Conservation (phyloP, 108 stramenopile genomes). For the Cyclotella cryptica region DNA sequence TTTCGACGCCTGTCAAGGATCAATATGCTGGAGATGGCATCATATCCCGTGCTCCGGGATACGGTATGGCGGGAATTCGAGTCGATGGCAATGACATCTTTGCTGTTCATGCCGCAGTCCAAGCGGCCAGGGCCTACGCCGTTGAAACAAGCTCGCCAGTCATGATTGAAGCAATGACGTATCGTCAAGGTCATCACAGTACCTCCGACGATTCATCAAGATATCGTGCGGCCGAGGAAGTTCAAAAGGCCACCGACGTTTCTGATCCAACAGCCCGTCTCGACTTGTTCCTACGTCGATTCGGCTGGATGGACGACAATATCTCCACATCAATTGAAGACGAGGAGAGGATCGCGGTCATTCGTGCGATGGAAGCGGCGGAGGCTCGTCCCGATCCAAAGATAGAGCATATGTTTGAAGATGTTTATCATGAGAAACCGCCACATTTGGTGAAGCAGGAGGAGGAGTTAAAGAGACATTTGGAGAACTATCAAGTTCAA, state of each 20-base stretch:
- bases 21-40: conserved; percentile 98
- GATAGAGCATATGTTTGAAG: conserved; percentile 85
- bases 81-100: conserved; percentile 98
- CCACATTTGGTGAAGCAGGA: conserved; percentile 87
- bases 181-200: conserved; percentile 97
- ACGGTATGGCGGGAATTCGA: conserved; percentile 96
- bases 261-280: conserved; percentile 88
- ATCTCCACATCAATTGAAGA: conserved; percentile 64
- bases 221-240: conserved; percentile 87
- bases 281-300: conserved; percentile 69
- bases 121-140: conserved; percentile 79
- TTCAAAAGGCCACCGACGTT: conserved; percentile 63
- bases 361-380: conserved; percentile 88
- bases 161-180: conserved; percentile 98
- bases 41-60: conserved; percentile 90
- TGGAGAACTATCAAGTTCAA: conserved; percentile 61
- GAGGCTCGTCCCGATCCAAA: conserved; percentile 85
- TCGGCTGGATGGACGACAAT: conserved; percentile 76
- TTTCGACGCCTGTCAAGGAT: conserved; percentile 93
- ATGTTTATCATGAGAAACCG: conserved; percentile 95
- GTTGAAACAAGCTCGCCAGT: conserved; percentile 82
- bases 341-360: conserved; percentile 79
- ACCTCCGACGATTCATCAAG: conserved; percentile 96
- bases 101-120: conserved; percentile 92
- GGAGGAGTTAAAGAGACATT: conserved; percentile 66